Evolutionary conservation across 1,284 basidiomycete species (phyloP), one percentile per base, ranked within the genome.

Genomic region (Pascua sp.): DNA sequence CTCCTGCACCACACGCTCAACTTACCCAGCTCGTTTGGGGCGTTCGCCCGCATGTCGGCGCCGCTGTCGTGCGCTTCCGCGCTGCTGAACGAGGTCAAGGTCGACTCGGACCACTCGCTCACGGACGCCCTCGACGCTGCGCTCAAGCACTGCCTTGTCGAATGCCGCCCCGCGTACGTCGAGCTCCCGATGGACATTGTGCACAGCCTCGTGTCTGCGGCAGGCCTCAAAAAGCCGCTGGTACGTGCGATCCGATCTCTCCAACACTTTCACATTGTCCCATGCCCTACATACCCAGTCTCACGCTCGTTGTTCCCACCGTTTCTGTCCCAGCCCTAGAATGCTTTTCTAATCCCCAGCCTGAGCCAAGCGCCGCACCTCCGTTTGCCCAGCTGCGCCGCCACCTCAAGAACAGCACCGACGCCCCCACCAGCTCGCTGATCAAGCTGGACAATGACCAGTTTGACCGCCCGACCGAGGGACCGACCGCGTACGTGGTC

Each of bases 121-220:
- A 71, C 72, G 13, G 78, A 80, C 2, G 85, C 89, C 65, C 91
- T 98, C 48, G 94, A 98, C 74, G 83, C 86, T 44, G 81, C 92
- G 49, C 79, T 98, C 50, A 82, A 80, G 4, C 84, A 85, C 32
- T 91, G 90, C 59, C 83, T 96, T 52, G 56, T 56, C 42, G 65
- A 90, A 83, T 88, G 88, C 40, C 84, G 89, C 17, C 93, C 94
- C 0, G 90, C 89, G 16, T 98, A 98, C 73, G 78, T 98, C 53
- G 84, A 88, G 42, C 80, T 98, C 8, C 95, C 94, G 0, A 93
- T 88, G 12, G 89, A 98, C 68, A 78, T 93, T 44, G 87, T 90
- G 8, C 82, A 84, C 66, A 79, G 81, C 50, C 84, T 86, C 67
- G 86, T 94, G 32, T 83, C 89, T 0, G 77, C 83, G 3, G 81